These are phyloP conservation scores for Aureobasidium sp. DNA, from an alignment of 2,329 filamentous ascomycete species.

Conservation along the genomic window DNA sequence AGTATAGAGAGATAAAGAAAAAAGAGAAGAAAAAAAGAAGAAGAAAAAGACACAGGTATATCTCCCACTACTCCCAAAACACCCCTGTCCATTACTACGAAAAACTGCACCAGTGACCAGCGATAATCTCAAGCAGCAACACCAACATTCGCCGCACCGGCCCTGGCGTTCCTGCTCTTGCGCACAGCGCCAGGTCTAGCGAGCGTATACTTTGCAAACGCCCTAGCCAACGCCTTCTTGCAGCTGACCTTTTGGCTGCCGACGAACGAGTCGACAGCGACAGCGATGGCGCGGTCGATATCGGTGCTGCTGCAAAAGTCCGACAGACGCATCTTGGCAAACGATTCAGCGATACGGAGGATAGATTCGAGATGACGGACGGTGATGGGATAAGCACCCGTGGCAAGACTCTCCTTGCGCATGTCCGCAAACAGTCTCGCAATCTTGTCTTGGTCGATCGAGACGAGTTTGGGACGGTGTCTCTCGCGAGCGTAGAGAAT, in stretches of 20 bases:
- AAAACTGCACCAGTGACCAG: too few relatives aligned
- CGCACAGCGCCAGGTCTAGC: constrained; percentile 33
- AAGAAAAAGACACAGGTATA: background rate
- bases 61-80: background rate
- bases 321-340: constrained; percentile 95
- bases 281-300: constrained; percentile 93
- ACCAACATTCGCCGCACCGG: constrained; percentile 11
- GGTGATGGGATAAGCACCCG: constrained; percentile 94
- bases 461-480: constrained; percentile 84
- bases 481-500: constrained; percentile 90
- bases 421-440: constrained; percentile 92
- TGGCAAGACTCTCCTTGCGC: constrained; percentile 83
- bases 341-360: constrained; percentile 87
- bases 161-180: background rate
- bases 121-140: constrained; percentile 10
- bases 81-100: background rate
- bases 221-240: constrained; percentile 88
- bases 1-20: too few relatives aligned
- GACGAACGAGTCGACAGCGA: constrained; percentile 93
- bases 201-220: constrained; percentile 83
- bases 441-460: constrained; percentile 97
- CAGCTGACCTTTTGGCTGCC: constrained; percentile 94
- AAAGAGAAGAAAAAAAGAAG: background rate
- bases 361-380: constrained; percentile 97
- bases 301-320: constrained; percentile 87